phyloP scores from a whole-genome alignment of 2,329 filamentous ascomycete species.

The Trichophyton verrucosum region DNA sequence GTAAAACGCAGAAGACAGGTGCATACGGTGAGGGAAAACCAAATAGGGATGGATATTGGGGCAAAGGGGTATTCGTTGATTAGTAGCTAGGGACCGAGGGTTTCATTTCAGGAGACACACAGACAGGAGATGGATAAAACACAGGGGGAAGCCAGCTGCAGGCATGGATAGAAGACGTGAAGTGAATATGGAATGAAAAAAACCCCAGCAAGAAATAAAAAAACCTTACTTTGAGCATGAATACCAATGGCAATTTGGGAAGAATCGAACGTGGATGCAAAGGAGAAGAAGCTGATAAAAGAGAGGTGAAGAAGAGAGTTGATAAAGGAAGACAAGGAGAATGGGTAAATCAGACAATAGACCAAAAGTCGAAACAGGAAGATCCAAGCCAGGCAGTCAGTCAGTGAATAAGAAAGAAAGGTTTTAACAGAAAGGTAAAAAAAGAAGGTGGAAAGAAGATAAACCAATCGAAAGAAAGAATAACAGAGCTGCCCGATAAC shows the following conservation, averaged over 20 bases:
- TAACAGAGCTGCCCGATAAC: background rate
- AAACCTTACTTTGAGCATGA: slow-evolving; percentile 1
- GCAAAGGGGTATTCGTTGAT: slow-evolving; percentile 27
- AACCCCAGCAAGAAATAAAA: slow-evolving; percentile 3
- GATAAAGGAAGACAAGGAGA: background rate
- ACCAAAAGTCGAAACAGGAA: background rate
- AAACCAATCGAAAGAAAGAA: slow-evolving; percentile 12
- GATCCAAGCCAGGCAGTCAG: background rate
- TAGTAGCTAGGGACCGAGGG: slow-evolving; percentile 29
- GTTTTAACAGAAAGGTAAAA: background rate
- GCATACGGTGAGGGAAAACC: background rate
- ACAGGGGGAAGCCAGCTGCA: background rate
- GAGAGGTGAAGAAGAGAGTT: background rate
- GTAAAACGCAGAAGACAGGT: background rate
- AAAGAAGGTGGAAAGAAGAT: background rate
- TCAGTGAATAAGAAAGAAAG: background rate
- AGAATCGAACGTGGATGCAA: background rate
- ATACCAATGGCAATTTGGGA: slow-evolving; percentile 10
- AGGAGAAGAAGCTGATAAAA: background rate
- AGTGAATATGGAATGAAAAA: slow-evolving; percentile 9
- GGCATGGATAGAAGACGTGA: slow-evolving; percentile 16
- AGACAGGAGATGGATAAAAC: background rate
- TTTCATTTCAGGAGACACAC: slow-evolving; percentile 27
- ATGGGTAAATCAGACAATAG: background rate
- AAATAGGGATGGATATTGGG: background rate